Conservation (phyloP, 1,284 basidiomycete species). For the Mixia osmundae region DNA sequence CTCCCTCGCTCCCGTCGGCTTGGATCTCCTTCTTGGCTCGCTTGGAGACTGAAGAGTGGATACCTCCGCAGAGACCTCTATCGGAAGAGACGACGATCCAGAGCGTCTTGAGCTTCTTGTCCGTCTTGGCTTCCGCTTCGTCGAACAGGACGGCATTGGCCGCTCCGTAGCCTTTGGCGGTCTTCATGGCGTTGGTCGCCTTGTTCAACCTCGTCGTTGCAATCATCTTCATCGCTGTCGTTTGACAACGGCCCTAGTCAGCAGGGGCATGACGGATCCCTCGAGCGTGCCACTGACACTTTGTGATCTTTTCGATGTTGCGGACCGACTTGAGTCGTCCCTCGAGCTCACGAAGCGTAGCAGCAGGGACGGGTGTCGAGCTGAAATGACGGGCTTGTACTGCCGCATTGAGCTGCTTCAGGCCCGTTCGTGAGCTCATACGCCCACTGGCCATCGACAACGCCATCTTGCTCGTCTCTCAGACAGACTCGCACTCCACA, state of each 20-base stretch:
- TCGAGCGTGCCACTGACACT: too few relatives aligned
- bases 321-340: not conserved
- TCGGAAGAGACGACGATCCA: conserved; percentile 44
- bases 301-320: conserved; percentile 1
- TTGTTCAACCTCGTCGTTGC: conserved; percentile 91
- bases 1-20: conserved; percentile 27
- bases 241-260: not conserved
- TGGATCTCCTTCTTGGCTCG: conserved; percentile 42
- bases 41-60: conserved; percentile 92
- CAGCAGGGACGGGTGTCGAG: conserved; percentile 5
- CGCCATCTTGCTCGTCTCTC: too few relatives aligned
- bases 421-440: too few relatives aligned
- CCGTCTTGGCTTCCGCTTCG: conserved; percentile 29
- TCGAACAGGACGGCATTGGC: conserved; percentile 82
- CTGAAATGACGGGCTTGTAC: conserved; percentile 7
- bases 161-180: conserved; percentile 79
- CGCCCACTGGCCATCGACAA: too few relatives aligned
- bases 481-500: too few relatives aligned
- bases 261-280: not conserved
- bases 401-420: too few relatives aligned
- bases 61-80: conserved; percentile 99
- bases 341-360: conserved; percentile 2
- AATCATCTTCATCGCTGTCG: conserved; percentile 98
- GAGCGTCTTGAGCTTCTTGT: conserved; percentile 31
- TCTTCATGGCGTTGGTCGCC: conserved; percentile 81